Evolutionary conservation across 345 rosid genomes (phyloP), one percentile per base, ranked within the genome.

Genomic region (Eutrema yunnanense): DNA sequence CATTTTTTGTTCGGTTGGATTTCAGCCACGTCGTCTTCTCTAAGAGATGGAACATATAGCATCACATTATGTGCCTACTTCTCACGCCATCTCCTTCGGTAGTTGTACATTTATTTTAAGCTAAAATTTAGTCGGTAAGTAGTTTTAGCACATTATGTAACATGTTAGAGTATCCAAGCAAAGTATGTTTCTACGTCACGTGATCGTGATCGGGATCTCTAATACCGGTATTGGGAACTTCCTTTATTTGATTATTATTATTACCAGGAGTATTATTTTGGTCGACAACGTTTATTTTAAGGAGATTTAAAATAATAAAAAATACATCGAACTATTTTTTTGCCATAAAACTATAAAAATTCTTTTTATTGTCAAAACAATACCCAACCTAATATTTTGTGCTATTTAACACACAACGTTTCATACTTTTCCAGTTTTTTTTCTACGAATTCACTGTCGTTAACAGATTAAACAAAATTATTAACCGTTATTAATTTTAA

Each of bases 41-140:
- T 3, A 37, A 52, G 38, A 51, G 26, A 36, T 57, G 43, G 13
- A 56, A 58, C 46, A 11, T 22, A 10, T 0, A 50, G 30, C 32
- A 64, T 34, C 43, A 56, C 32, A 48, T 10, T 27, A 34, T 19
- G 29, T 51, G 44, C 52, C 68, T 71, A 62, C 75, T 51, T 61
- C 53, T 41, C 44, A 71, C 61, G 61, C 61, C 62, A 72, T 42
- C 13, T 62, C 37, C 32, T 60, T 34, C 51, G 13, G 10, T 50
- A 49, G 29, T 16, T 49, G 22, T 49, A 40, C 32, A 4, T 61
- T 33, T 40, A 46, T 54, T 12, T 43, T 62, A 41, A 49, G 22
- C 49, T n/a, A 48, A 58, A 10, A 2, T 30, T 48, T 6, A 14
- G 67, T 61, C 56, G 67, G 36, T 43, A 53, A 19, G 13, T 10